Percentiles rank a stretch among this genome's conserved stretches.
Evolutionary conservation across 108 stramenopile species (phyloP).

Genomic region (Asterionellopsis glacialis): DNA sequence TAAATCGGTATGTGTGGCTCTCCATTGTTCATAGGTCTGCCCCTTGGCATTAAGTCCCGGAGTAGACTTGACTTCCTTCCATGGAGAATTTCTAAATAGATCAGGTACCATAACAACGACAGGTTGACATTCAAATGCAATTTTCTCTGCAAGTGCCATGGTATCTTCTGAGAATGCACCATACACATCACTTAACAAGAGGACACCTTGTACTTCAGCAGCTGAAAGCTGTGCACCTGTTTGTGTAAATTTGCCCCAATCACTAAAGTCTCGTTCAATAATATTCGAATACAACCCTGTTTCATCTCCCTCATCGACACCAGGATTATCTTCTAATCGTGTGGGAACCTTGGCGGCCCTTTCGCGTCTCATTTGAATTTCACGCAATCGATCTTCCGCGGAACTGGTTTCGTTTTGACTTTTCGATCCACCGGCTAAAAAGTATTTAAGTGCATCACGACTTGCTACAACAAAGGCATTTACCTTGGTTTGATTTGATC

Average conservation of each 20-base stretch:
- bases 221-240: slow-evolving; percentile 81
- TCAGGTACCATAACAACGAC: slow-evolving; percentile 83
- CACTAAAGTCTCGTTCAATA: slow-evolving; percentile 69
- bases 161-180: slow-evolving; percentile 73
- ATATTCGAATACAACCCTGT: slow-evolving; percentile 43
- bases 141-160: slow-evolving; percentile 71
- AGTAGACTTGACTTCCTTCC: slow-evolving; percentile 44
- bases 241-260: slow-evolving; percentile 74
- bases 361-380: slow-evolving; percentile 62
- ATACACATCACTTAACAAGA: slow-evolving; percentile 75
- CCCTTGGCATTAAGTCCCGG: slow-evolving; percentile 46
- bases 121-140: slow-evolving; percentile 91
- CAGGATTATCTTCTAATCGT: slow-evolving; percentile 46
- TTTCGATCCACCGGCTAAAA: slow-evolving; percentile 43
- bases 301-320: slow-evolving; percentile 55
- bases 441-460: slow-evolving; percentile 63
- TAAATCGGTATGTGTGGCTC: slow-evolving; percentile 56
- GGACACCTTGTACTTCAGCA: slow-evolving; percentile 74
- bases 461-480: slow-evolving; percentile 80
- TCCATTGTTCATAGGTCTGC: slow-evolving; percentile 74
- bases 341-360: slow-evolving; percentile 29
- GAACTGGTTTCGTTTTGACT: slow-evolving; percentile 18
- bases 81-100: slow-evolving; percentile 74
- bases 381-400: slow-evolving; percentile 49
- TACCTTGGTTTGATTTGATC: slow-evolving; percentile 59